These are phyloP conservation scores for Boletus bicolor DNA, from an alignment of 768 basidiomycete species.

Conservation along the genomic window DNA sequence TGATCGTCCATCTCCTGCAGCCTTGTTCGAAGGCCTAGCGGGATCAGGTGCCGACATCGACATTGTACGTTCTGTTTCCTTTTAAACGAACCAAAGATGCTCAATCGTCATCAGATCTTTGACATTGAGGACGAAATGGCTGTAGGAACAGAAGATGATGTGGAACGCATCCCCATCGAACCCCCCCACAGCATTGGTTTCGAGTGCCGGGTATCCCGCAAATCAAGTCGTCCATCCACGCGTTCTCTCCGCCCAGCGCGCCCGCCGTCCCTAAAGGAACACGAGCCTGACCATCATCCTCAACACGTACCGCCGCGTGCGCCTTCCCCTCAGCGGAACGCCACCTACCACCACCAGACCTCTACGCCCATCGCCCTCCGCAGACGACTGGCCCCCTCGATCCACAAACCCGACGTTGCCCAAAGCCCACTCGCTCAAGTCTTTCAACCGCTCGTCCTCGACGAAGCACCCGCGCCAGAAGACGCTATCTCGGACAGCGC, in stretches of 20 bases:
- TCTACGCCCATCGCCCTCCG: slow-evolving; percentile 18
- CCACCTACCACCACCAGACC: slow-evolving; percentile 9
- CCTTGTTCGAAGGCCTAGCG: slow-evolving; percentile 75
- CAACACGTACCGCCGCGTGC: not conserved
- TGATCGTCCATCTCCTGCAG: slow-evolving; percentile 36
- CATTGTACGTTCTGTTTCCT: slow-evolving; percentile 43
- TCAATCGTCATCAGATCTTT: slow-evolving; percentile 53
- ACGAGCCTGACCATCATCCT: slow-evolving; percentile 7
- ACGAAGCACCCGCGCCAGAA: slow-evolving; percentile 38
- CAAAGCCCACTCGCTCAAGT: slow-evolving; percentile 68
- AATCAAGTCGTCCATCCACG: slow-evolving; percentile 32
- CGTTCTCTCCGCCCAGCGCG: slow-evolving; percentile 20
- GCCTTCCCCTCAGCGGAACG: slow-evolving; percentile 8
- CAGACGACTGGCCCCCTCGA: slow-evolving; percentile 20
- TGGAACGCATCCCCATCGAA: slow-evolving; percentile 14
- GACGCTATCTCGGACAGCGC: slow-evolving; percentile 27
- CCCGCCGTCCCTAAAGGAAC: slow-evolving; percentile 24
- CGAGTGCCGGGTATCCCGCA: slow-evolving; percentile 33
- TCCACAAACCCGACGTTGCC: slow-evolving; percentile 21
- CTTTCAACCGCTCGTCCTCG: slow-evolving; percentile 63
- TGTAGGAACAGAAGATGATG: slow-evolving; percentile 7
- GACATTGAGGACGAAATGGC: slow-evolving; percentile 64
- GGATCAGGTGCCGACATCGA: slow-evolving; percentile 74
- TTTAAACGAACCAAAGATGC: not conserved
- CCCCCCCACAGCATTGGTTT: slow-evolving; percentile 6